These are phyloP conservation scores for Trapa incisa DNA, from an alignment of 345 rosid genomes.

Conservation along the genomic window DNA sequence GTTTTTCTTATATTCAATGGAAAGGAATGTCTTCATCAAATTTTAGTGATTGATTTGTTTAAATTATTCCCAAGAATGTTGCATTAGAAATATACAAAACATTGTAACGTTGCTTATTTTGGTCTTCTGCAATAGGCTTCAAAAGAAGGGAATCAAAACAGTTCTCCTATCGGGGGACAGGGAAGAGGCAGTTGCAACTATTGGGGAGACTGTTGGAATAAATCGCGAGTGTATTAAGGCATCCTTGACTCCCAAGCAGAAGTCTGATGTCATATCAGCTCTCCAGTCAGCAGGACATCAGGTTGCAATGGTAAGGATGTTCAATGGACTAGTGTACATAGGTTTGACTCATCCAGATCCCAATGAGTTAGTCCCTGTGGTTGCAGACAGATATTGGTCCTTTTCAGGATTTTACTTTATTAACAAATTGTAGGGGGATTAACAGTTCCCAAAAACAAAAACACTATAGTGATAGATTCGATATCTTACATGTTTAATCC, in stretches of 20 bases:
- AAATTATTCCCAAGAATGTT: constrained; percentile 1
- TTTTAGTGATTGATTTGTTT: neutral
- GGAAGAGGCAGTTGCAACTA: constrained; percentile 91
- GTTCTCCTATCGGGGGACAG: constrained; percentile 85
- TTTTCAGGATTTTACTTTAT: neutral
- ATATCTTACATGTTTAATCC: constrained; percentile 7
- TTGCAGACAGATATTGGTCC: neutral
- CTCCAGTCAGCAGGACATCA: constrained; percentile 73
- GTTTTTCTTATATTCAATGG: neutral
- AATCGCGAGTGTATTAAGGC: constrained; percentile 43
- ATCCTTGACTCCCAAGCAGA: constrained; percentile 69
- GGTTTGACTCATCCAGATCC: neutral
- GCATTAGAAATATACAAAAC: neutral
- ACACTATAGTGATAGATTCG: neutral
- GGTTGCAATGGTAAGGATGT: constrained; percentile 64
- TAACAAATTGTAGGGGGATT: neutral
- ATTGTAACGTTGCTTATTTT: constrained; percentile 5
- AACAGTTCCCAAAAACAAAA: neutral
- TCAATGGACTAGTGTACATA: neutral
- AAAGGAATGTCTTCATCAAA: neutral
- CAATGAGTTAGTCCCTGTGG: neutral
- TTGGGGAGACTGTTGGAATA: constrained; percentile 66
- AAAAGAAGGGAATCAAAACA: constrained; percentile 68
- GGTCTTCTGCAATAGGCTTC: constrained; percentile 43
- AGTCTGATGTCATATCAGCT: constrained; percentile 48